These are phyloP conservation scores for Arthrobotrys entomopaga DNA, from an alignment of 2,329 filamentous ascomycete species.

Conservation along the genomic window DNA sequence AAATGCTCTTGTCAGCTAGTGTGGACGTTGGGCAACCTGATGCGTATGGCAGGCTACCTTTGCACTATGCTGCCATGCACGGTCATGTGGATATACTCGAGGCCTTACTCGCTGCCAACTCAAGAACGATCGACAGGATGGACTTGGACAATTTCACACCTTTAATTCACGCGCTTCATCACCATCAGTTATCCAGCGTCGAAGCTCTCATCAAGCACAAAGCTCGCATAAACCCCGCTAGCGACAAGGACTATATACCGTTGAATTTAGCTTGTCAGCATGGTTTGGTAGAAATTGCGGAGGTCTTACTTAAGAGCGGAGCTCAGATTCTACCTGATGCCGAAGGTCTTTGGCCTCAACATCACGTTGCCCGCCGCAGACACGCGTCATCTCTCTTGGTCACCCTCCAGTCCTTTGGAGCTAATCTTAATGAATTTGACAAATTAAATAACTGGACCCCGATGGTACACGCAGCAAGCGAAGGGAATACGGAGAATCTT, in stretches of 20 bases:
- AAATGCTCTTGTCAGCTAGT: conserved; percentile 76
- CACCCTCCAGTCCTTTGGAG: conserved; percentile 83
- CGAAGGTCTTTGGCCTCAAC: conserved; percentile 95
- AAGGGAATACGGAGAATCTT: conserved; percentile 90
- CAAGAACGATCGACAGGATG: conserved; percentile 82
- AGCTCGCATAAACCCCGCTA: conserved; percentile 85
- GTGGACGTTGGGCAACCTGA: conserved; percentile 84
- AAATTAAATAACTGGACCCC: conserved; percentile 98
- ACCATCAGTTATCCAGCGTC: conserved; percentile 82
- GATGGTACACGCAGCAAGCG: conserved; percentile 92
- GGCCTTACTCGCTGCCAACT: conserved; percentile 74
- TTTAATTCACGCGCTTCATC: conserved; percentile 92
- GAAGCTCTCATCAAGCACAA: conserved; percentile 78
- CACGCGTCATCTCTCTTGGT: conserved; percentile 81
- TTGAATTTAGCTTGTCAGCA: conserved; percentile 95
- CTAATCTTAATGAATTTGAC: conserved; percentile 89
- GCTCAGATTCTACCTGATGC: conserved; percentile 90
- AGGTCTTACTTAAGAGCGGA: conserved; percentile 81
- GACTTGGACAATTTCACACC: conserved; percentile 98
- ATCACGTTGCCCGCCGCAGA: conserved; percentile 89
- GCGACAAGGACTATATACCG: conserved; percentile 90
- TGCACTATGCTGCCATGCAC: conserved; percentile 97
- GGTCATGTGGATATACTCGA: conserved; percentile 86
- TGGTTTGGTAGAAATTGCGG: conserved; percentile 83
- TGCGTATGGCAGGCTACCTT: conserved; percentile 89